Evolutionary conservation across 176 grass and related monocot genomes (phyloP).

Genomic region (Secale cereale): DNA sequence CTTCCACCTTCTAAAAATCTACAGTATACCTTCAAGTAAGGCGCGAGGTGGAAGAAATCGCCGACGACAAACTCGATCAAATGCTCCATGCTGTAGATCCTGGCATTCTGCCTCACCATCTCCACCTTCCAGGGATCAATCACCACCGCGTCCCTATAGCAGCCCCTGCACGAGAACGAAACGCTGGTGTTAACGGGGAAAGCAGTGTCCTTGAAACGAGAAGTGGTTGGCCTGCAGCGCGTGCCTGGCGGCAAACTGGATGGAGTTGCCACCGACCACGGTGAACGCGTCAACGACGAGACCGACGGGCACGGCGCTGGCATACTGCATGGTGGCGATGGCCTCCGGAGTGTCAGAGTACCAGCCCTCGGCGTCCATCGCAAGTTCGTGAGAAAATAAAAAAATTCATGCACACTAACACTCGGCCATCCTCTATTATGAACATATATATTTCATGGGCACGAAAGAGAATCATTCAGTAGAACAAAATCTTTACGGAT

Average conservation of each 20-base stretch:
- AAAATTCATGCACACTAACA: no score
- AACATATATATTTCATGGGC: no score
- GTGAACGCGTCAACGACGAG: conserved; percentile 58
- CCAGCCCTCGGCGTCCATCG: conserved; percentile 69
- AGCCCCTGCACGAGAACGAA: conserved; percentile 39
- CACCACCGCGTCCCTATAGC: conserved; percentile 55
- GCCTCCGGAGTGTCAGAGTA: conserved; percentile 62
- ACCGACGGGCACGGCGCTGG: not conserved
- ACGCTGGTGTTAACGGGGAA: not conserved
- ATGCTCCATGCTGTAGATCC: conserved; percentile 63
- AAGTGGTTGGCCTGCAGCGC: not conserved
- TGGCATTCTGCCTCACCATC: conserved; percentile 48
- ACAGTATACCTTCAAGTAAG: conserved; percentile 47
- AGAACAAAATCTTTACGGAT: no score
- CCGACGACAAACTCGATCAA: conserved; percentile 62
- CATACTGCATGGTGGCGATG: conserved; percentile 44
- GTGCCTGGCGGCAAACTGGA: conserved; percentile 66
- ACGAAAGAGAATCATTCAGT: no score
- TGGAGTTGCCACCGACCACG: conserved; percentile 52
- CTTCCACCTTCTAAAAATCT: no score
- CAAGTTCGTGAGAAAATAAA: no score
- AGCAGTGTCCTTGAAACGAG: not conserved
- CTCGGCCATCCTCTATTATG: no score
- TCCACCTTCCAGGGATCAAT: conserved; percentile 53
- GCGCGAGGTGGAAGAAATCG: conserved; percentile 58